These are phyloP conservation scores for Cytidiella melzeri DNA, from an alignment of 768 basidiomycete species.

Conservation along the genomic window DNA sequence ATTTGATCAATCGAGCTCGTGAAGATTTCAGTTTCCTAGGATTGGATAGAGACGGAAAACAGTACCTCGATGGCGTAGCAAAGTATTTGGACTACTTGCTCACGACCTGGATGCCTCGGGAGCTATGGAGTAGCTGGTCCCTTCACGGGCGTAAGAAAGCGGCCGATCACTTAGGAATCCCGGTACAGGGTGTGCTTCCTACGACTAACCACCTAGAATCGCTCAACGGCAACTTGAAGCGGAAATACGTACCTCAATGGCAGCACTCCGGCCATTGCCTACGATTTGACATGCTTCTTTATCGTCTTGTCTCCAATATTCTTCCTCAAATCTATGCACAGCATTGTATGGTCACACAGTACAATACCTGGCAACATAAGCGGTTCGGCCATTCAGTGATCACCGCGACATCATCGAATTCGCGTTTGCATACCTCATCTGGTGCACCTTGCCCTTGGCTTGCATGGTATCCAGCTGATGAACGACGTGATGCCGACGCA, in stretches of 20 bases:
- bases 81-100: slow-evolving; percentile 17
- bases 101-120: slow-evolving; percentile 19
- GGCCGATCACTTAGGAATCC: slow-evolving; percentile 15
- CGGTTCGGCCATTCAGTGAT: too few relatives aligned
- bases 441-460: too few relatives aligned
- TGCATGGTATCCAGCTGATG: slow-evolving; percentile 6
- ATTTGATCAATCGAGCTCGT: background rate
- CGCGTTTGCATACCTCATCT: background rate
- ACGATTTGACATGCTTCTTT: slow-evolving; percentile 24
- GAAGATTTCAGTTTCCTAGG: background rate
- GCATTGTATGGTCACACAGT: background rate
- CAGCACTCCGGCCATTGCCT: slow-evolving; percentile 25
- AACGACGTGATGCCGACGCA: too few relatives aligned
- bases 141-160: slow-evolving; percentile 21
- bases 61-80: background rate
- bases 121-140: slow-evolving; percentile 31
- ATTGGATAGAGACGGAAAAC: background rate
- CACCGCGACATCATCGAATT: background rate
- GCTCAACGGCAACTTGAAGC: slow-evolving; percentile 32
- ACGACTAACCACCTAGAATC: slow-evolving; percentile 38
- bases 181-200: slow-evolving; percentile 25
- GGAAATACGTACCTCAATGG: slow-evolving; percentile 22
- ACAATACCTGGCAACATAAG: background rate
- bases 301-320: slow-evolving; percentile 14
- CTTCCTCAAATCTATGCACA: slow-evolving; percentile 17